phyloP scores from a whole-genome alignment of 441 rosid genomes.

The Biscutella laevigata region DNA sequence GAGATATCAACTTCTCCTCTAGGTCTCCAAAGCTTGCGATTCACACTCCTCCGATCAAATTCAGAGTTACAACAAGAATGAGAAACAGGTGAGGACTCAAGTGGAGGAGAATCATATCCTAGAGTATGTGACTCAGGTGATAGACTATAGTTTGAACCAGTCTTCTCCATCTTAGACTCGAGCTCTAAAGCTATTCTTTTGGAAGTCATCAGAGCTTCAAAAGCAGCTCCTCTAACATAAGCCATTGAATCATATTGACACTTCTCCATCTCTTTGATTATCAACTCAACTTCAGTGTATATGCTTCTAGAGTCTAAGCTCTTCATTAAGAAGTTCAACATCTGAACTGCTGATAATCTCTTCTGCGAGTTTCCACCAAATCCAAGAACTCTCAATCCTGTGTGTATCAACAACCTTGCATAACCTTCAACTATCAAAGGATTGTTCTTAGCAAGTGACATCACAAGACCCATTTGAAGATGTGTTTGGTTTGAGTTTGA shows the following conservation, averaged over 20 bases:
- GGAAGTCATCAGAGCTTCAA: slow-evolving; percentile 76
- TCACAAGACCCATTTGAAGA: slow-evolving; percentile 74
- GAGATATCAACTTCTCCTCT: slow-evolving; percentile 72
- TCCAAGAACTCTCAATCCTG: slow-evolving; percentile 55
- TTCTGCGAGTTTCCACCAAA: slow-evolving; percentile 74
- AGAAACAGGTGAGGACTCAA: slow-evolving; percentile 54
- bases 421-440: slow-evolving; percentile 82
- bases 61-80: slow-evolving; percentile 36
- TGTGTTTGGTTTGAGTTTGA: slow-evolving; percentile 64
- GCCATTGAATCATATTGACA: slow-evolving; percentile 83
- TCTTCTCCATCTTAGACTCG: slow-evolving; percentile 49
- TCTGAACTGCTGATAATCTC: slow-evolving; percentile 74
- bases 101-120: slow-evolving; percentile 58
- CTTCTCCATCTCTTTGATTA: slow-evolving; percentile 76
- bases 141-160: slow-evolving; percentile 56
- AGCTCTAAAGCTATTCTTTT: slow-evolving; percentile 49
- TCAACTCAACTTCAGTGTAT: slow-evolving; percentile 60
- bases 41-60: slow-evolving; percentile 55
- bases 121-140: slow-evolving; percentile 81
- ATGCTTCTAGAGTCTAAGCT: slow-evolving; percentile 72
- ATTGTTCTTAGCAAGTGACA: slow-evolving; percentile 82
- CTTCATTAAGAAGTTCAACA: slow-evolving; percentile 90
- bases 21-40: slow-evolving; percentile 55
- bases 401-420: slow-evolving; percentile 69
- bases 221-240: slow-evolving; percentile 85